Base-by-base conservation (phyloP, 176 grass and related monocot genomes). In the Oryza meridionalis region DNA sequence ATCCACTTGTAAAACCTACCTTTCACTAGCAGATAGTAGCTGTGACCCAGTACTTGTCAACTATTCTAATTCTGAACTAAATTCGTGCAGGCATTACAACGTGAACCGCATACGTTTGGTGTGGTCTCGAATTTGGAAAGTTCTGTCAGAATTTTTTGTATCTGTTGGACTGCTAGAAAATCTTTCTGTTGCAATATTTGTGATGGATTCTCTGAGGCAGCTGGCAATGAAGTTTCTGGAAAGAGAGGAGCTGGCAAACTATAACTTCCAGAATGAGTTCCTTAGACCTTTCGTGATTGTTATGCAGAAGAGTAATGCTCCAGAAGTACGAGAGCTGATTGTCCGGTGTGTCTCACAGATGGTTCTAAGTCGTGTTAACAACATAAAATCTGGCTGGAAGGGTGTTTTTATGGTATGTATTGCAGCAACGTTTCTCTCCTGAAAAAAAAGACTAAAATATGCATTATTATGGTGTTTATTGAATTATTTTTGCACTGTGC, bases 251-350 rank as follows among this genome's bases (percentile, higher is more conserved):
- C 67, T 98, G 81, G 96, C 91, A 46, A 98, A 98, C 81, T 98
- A 98, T 80, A 98, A 92, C 53, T 98, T 96, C 53, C 96, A 98
- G 77, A 98, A 98, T 87, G 96, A 98, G 75, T 98, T 98, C 76
- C 84, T 98, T 84, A 81, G 86, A 77, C 96, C 96, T 79, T 98
- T 98, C 75, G 96, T 90, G 55, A 73, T 95, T 14, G 93, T 98
- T 76, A 98, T 98, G 96, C 83, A 93, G 86, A 92, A 92, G 53
- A 98, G 96, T 73, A 85, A 69, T 69, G 90, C 91, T 88, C 82
- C 92, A 32, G 96, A 98, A 76, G 92, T 98, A 62, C 76, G 96
- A 31, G 96, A 98, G 71, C 83, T 98, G 74, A 98, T 95, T 75
- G 93, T 98, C 83, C 91, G 96, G 17, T 98, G 93, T 88, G 87